Evolutionary conservation across 2,329 filamentous ascomycete species (phyloP).

Genomic region (Neofusicoccum laricinum): DNA sequence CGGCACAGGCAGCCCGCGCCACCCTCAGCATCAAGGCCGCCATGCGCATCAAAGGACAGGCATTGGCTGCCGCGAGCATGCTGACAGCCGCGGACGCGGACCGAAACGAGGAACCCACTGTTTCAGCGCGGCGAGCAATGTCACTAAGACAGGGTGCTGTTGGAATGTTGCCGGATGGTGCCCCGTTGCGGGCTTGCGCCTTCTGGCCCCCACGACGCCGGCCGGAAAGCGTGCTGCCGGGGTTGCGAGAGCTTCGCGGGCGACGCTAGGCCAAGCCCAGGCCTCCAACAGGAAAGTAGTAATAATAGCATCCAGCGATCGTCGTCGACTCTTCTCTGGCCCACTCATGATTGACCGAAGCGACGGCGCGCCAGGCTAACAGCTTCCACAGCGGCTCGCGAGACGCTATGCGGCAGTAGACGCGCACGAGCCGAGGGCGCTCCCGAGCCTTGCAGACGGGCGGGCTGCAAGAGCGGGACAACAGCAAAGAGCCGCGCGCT

Average conservation of each 20-base stretch:
- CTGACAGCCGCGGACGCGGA: not conserved
- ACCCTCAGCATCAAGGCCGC: slow-evolving; percentile 30
- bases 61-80: not conserved
- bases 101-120: not conserved
- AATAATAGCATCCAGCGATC: slow-evolving; percentile 14
- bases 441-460: slow-evolving; percentile 1
- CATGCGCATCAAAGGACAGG: slow-evolving; percentile 24
- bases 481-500: slow-evolving; percentile 3
- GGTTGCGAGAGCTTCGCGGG: not conserved
- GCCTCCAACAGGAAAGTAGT: slow-evolving; percentile 12
- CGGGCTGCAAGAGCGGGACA: not conserved
- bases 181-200: not conserved
- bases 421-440: not conserved
- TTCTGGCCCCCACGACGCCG: slow-evolving; percentile 6
- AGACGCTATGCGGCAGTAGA: not conserved
- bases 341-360: not conserved
- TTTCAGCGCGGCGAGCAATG: not conserved
- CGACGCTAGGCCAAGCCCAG: slow-evolving; percentile 2
- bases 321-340: not conserved
- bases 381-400: not conserved
- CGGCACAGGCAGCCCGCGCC: slow-evolving; percentile 17
- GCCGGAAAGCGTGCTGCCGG: not conserved
- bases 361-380: not conserved
- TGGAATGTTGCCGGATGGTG: not conserved
- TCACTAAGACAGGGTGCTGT: not conserved